Percentiles rank a stretch among this genome's conserved stretches.
These are phyloP conservation scores for Aspergillus niger DNA, from an alignment of 2,329 filamentous ascomycete genomes.

Conservation along the genomic window DNA sequence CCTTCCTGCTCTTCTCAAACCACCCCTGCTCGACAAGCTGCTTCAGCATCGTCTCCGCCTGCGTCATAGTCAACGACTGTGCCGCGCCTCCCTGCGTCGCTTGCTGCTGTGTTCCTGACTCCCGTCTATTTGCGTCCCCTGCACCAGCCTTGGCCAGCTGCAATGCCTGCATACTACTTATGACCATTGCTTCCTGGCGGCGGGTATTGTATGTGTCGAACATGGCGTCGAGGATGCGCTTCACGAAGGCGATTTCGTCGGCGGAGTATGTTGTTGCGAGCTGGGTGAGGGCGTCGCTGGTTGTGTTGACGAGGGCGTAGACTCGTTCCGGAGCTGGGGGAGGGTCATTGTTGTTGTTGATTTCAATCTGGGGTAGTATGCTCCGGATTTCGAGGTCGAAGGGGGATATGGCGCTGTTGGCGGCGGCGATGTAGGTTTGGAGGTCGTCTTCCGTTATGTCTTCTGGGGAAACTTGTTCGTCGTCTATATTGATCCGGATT, in stretches of 20 bases:
- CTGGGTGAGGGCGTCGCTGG: constrained; percentile 81
- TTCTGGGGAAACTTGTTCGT: constrained; percentile 53
- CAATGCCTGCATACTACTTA: constrained; percentile 76
- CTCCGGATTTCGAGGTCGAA: constrained; percentile 88
- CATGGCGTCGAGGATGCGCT: constrained; percentile 84
- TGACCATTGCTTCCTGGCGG: constrained; percentile 78
- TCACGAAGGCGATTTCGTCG: constrained; percentile 88
- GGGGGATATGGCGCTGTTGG: constrained; percentile 71
- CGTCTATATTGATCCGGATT: constrained; percentile 34
- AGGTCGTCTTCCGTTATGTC: constrained; percentile 71
- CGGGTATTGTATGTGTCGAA: constrained; percentile 85
- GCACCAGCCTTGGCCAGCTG: constrained; percentile 58
- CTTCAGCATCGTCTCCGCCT: constrained; percentile 72
- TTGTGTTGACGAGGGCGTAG: constrained; percentile 84
- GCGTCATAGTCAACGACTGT: constrained; percentile 68
- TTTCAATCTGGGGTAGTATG: constrained; percentile 66
- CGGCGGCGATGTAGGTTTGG: constrained; percentile 65
- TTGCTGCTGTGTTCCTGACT: constrained; percentile 41
- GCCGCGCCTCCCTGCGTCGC: constrained; percentile 28
- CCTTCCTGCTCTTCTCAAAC: constrained; percentile 72
- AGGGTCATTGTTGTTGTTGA: constrained; percentile 16
- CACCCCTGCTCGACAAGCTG: constrained; percentile 77
- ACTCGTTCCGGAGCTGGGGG: constrained; percentile 53
- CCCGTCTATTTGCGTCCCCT: constrained; percentile 47
- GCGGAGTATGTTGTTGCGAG: constrained; percentile 77